These are phyloP conservation scores for Phaeomoniella chlamydospora DNA, from an alignment of 2,329 filamentous ascomycete genomes.

Conservation along the genomic window DNA sequence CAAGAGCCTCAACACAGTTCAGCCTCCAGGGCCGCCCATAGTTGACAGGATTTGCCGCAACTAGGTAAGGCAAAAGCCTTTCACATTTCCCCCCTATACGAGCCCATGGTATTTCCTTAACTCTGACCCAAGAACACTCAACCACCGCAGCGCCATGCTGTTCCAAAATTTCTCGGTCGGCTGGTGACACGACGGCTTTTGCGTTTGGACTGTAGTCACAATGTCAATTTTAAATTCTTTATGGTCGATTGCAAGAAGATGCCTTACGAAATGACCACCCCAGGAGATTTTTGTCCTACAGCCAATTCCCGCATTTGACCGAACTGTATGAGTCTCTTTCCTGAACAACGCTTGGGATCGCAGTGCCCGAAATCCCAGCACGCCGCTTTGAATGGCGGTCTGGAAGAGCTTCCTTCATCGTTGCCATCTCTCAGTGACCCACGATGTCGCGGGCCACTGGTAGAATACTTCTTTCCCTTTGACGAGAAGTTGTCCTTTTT, in stretches of 20 bases:
- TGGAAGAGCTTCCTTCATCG: constrained; percentile 18
- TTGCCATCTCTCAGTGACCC: constrained; percentile 29
- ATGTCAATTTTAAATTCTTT: background rate
- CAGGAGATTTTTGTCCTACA: constrained; percentile 79
- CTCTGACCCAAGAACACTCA: constrained; percentile 91
- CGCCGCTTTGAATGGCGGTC: constrained; percentile 65
- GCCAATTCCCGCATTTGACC: constrained; percentile 88
- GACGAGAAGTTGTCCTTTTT: constrained; percentile 73
- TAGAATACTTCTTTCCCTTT: constrained; percentile 57
- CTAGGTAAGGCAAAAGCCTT: constrained; percentile 79
- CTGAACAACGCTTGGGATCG: constrained; percentile 90
- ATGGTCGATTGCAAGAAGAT: constrained; percentile 1
- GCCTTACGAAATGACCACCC: constrained; percentile 69
- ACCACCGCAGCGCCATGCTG: constrained; percentile 89
- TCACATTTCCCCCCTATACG: constrained; percentile 91
- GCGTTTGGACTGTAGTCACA: constrained; percentile 54
- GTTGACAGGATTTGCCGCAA: constrained; percentile 93
- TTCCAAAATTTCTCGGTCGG: constrained; percentile 68
- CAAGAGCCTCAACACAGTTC: constrained; percentile 91
- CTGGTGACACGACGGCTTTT: constrained; percentile 68
- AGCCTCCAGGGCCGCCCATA: constrained; percentile 91
- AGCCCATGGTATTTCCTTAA: constrained; percentile 77
- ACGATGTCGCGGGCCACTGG: constrained; percentile 41
- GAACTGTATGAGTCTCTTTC: constrained; percentile 83
- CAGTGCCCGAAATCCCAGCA: constrained; percentile 98